Conservation (phyloP, 176 grass and related monocot species). For the Calamus simplicifolius region DNA sequence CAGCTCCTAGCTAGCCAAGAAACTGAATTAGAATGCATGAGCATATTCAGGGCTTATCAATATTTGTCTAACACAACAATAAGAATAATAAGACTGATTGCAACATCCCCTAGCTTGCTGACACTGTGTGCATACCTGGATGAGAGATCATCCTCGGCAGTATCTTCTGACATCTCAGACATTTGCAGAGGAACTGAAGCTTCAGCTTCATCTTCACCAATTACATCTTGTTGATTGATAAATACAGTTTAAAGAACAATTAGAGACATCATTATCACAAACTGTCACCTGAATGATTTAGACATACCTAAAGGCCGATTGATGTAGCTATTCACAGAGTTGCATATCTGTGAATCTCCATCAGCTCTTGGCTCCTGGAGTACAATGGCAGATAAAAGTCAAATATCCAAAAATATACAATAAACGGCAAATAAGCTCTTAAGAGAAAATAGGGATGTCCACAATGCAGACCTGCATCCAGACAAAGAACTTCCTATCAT, state of each 20-base stretch:
- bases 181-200: constrained; percentile 57
- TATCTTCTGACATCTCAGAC: constrained; percentile 77
- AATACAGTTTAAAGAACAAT: constrained; percentile 15
- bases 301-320: constrained; percentile 70
- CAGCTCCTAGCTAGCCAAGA: no score
- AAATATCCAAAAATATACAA: neutral
- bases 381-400: neutral
- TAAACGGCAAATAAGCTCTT: neutral
- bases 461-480: constrained; percentile 80
- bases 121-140: constrained; percentile 48
- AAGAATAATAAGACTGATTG: no score
- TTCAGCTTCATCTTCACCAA: constrained; percentile 58
- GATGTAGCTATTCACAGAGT: constrained; percentile 67
- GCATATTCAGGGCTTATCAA: no score
- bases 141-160: constrained; percentile 93
- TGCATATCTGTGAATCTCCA: constrained; percentile 53
- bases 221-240: constrained; percentile 44
- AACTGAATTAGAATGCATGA: no score
- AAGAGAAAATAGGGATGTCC: no score
- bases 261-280: constrained; percentile 11
- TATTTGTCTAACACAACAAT: no score
- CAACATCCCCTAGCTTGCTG: no score
- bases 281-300: constrained; percentile 15
- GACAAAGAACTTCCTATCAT: constrained; percentile 82
- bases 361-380: constrained; percentile 71